Conservation (phyloP, 805 yeast genomes). For the Candida krabiensis region DNA sequence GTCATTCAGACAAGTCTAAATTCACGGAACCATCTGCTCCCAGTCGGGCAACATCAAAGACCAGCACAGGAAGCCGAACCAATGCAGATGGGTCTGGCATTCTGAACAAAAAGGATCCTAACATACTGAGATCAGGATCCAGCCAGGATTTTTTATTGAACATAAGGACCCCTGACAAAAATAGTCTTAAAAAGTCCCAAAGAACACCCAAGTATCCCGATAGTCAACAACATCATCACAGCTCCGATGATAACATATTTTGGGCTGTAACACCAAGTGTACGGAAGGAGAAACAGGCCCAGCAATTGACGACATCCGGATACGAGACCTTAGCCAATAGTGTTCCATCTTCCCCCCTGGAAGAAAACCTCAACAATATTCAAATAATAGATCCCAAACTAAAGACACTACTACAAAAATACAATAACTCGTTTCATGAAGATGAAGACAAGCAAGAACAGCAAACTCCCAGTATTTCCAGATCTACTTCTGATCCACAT, state of each 20-base stretch:
- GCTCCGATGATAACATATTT: conserved; percentile 37
- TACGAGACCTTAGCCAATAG: conserved; percentile 16
- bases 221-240: conserved; percentile 23
- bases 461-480: conserved; percentile 33
- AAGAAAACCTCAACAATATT: conserved; percentile 18
- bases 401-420: conserved; percentile 38
- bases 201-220: conserved; percentile 9
- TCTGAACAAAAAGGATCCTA: conserved; percentile 21
- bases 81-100: background rate
- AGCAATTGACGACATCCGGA: conserved; percentile 13
- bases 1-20: background rate
- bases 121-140: conserved; percentile 15
- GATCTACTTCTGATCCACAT: conserved; percentile 31
- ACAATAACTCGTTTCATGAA: conserved; percentile 38
- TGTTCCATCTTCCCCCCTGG: conserved; percentile 46
- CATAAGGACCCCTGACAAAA: conserved; percentile 22
- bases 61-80: conserved; percentile 1
- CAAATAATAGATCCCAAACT: conserved; percentile 30
- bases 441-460: conserved; percentile 25
- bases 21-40: conserved; percentile 14
- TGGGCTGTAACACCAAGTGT: conserved; percentile 44
- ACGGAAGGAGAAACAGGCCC: conserved; percentile 13
- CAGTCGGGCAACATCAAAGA: conserved; percentile 4
- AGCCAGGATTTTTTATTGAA: conserved; percentile 20
- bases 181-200: background rate